Conservation (phyloP, 2,329 filamentous ascomycete genomes). For the Stemphylium vesicarium region DNA sequence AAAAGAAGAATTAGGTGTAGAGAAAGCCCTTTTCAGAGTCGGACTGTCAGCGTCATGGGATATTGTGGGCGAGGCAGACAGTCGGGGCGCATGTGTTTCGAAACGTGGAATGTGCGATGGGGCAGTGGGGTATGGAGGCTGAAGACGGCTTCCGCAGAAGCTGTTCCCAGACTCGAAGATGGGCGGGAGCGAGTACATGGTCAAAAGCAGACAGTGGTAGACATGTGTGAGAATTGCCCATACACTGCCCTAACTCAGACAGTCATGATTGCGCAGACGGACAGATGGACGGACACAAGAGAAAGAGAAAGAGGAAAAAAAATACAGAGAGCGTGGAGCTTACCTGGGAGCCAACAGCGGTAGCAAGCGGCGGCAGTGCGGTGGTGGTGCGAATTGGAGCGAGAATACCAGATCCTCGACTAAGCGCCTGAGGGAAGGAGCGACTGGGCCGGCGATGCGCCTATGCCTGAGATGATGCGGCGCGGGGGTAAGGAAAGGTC, state of each 20-base stretch:
- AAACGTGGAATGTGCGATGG: constrained; percentile 11
- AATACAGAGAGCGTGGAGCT: constrained; percentile 26
- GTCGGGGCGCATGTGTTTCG: constrained; percentile 20
- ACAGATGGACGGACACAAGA: constrained; percentile 9
- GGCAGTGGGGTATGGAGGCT: constrained; percentile 6
- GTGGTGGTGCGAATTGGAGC: constrained; percentile 39
- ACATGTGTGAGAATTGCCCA: constrained; percentile 10
- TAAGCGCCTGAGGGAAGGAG: constrained; percentile 50
- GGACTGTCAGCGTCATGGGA: constrained; percentile 45
- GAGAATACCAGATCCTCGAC: constrained; percentile 53
- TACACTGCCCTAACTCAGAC: constrained; percentile 9
- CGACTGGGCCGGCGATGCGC: constrained; percentile 47
- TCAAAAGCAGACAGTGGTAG: constrained; percentile 11
- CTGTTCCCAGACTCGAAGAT: constrained; percentile 7
- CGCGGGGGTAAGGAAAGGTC: constrained; percentile 28
- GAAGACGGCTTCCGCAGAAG: constrained; percentile 5
- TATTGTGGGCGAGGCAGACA: constrained; percentile 35
- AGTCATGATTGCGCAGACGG: constrained; percentile 9
- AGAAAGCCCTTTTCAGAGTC: constrained; percentile 44
- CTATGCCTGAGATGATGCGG: constrained; percentile 31
- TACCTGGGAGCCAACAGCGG: constrained; percentile 41
- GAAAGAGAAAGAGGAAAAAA: constrained; percentile 22
- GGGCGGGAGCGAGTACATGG: constrained; percentile 17
- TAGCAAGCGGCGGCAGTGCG: constrained; percentile 20
- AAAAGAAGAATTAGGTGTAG: constrained; percentile 43